phyloP scores from a whole-genome alignment of 1,139 yeast genomes.

The Candida pseudoviswanathii region DNA sequence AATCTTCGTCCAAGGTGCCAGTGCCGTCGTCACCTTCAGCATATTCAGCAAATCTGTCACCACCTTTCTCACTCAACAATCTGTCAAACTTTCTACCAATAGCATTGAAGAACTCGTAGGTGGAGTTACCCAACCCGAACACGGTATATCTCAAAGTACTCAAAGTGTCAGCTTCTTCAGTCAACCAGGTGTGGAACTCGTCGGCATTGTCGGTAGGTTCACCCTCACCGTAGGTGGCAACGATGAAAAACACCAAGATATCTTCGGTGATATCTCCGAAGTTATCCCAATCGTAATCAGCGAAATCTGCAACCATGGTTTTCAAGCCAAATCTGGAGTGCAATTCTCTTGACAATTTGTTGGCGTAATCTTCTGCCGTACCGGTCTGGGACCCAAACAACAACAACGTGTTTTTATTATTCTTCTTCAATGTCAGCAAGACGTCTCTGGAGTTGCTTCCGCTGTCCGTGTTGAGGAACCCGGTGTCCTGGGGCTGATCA shows the following conservation, averaged over 20 bases:
- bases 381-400: constrained; percentile 98
- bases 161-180: constrained; percentile 61
- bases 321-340: constrained; percentile 78
- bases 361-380: constrained; percentile 97
- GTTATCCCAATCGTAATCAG: constrained; percentile 79
- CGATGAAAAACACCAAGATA: constrained; percentile 65
- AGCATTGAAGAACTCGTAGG: constrained; percentile 88
- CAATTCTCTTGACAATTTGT: constrained; percentile 86
- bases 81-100: constrained; percentile 64
- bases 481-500: constrained; percentile 32
- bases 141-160: constrained; percentile 67
- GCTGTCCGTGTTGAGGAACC: constrained; percentile 31
- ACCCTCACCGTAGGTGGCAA: constrained; percentile 98
- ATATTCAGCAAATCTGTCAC: constrained; percentile 65
- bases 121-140: constrained; percentile 91
- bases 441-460: constrained; percentile 59
- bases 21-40: constrained; percentile 96
- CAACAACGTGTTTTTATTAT: constrained; percentile 76
- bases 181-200: constrained; percentile 65
- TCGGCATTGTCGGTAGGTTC: constrained; percentile 95
- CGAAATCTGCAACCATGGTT: constrained; percentile 86
- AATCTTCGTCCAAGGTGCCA: constrained; percentile 95
- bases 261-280: constrained; percentile 56
- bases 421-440: constrained; percentile 58
- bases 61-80: constrained; percentile 63